Evolutionary conservation across 2,329 filamentous ascomycete species (phyloP).

Genomic region (Diaporthe sp.): DNA sequence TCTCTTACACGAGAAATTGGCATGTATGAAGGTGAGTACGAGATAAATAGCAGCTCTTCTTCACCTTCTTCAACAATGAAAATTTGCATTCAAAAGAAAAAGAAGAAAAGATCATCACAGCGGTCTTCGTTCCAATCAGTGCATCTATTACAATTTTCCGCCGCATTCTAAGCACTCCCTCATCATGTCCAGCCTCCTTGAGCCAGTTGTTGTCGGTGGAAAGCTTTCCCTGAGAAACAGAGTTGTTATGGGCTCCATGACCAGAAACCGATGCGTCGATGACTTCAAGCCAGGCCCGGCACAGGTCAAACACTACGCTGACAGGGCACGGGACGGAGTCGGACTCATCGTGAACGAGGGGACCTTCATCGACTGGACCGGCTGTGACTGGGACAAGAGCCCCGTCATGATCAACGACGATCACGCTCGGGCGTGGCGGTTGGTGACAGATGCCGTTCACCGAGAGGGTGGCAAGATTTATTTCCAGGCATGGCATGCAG

Average conservation of each 20-base stretch:
- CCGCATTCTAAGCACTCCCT: not conserved
- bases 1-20: no score
- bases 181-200: not conserved
- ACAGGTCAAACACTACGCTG: not conserved
- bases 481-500: slow-evolving; percentile 64
- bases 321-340: slow-evolving; percentile 13
- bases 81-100: not conserved
- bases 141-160: not conserved
- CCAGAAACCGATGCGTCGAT: slow-evolving; percentile 21
- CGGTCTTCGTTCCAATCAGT: not conserved
- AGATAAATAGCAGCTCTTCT: not conserved
- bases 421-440: slow-evolving; percentile 57
- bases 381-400: not conserved
- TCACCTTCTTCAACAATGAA: not conserved
- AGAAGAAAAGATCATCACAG: not conserved
- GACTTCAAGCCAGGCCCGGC: slow-evolving; percentile 4
- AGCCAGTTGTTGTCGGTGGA: not conserved
- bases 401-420: slow-evolving; percentile 34
- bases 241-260: slow-evolving; percentile 27
- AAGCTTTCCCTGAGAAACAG: slow-evolving; percentile 15
- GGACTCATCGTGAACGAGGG: slow-evolving; percentile 33
- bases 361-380: slow-evolving; percentile 27
- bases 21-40: not conserved
- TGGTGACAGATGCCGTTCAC: slow-evolving; percentile 66
- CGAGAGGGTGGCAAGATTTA: slow-evolving; percentile 64